A percentile compares a stretch with the other conserved stretches of the same genome.
phyloP scores from a whole-genome alignment of 331 rosid species.

The Prunus yedoensis region DNA sequence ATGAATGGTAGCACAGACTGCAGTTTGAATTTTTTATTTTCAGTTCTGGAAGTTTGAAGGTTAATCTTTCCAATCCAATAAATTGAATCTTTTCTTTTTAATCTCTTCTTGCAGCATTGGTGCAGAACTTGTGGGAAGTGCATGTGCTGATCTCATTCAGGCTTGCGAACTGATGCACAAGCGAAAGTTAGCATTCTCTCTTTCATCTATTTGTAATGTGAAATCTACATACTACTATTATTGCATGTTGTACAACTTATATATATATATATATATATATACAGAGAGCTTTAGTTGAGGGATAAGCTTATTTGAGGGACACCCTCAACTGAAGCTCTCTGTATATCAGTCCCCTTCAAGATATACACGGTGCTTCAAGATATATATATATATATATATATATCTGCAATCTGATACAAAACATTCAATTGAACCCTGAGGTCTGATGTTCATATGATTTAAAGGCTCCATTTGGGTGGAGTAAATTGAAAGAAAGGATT shows the following conservation, averaged over 20 bases:
- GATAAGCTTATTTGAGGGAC: no score
- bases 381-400: no score
- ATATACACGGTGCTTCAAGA: no score
- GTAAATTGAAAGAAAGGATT: no score
- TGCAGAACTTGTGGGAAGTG: constrained; percentile 45
- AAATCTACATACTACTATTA: background rate
- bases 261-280: no score
- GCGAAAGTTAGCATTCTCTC: constrained; percentile 31
- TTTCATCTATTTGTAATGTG: background rate
- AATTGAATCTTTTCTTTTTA: constrained; percentile 22
- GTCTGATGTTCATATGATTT: background rate
- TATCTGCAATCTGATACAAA: background rate
- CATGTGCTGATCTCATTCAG: constrained; percentile 40
- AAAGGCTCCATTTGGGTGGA: background rate
- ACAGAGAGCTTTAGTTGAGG: no score
- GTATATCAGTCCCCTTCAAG: no score
- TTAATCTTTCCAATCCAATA: background rate
- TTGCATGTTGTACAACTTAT: background rate
- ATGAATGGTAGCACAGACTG: no score
- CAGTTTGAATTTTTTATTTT: background rate
- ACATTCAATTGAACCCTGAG: background rate
- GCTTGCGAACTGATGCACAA: constrained; percentile 45
- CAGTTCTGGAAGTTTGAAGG: no score
- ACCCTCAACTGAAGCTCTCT: no score
- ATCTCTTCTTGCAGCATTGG: constrained; percentile 53